These are phyloP conservation scores for Xylaria sp. DNA, from an alignment of 2,329 filamentous ascomycete genomes.

Conservation along the genomic window DNA sequence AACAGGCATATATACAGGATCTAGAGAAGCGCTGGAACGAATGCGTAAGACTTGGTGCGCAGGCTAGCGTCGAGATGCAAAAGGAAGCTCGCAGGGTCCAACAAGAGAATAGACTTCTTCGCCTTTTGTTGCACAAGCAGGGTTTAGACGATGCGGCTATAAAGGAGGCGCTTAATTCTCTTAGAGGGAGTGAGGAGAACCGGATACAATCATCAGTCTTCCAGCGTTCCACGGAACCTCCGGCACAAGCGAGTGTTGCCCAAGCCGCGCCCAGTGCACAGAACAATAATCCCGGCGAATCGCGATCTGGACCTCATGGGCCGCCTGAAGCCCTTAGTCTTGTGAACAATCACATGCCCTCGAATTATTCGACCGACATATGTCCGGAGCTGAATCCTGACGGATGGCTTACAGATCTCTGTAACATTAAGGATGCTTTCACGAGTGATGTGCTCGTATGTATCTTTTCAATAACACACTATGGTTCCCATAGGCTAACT, in stretches of 20 bases:
- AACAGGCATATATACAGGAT: slow-evolving; percentile 29
- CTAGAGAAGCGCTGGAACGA: slow-evolving; percentile 26
- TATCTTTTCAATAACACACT: not conserved
- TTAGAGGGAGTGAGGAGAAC: not conserved
- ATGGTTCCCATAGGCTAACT: not conserved
- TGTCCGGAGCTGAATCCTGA: not conserved
- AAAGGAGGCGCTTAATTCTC: not conserved
- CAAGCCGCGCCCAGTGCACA: not conserved
- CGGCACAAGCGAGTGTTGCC: not conserved
- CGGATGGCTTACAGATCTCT: slow-evolving; percentile 23
- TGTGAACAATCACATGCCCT: not conserved
- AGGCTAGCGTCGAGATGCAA: slow-evolving; percentile 31
- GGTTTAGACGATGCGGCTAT: slow-evolving; percentile 23
- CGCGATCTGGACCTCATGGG: not conserved
- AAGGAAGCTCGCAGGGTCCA: slow-evolving; percentile 24
- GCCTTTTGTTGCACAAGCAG: slow-evolving; percentile 16
- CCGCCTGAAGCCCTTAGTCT: not conserved
- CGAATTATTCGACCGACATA: not conserved
- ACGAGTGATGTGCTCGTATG: slow-evolving; percentile 2
- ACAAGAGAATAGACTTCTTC: slow-evolving; percentile 26
- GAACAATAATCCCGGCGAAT: not conserved
- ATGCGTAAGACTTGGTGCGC: slow-evolving; percentile 23
- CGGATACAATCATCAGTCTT: not conserved
- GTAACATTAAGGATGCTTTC: slow-evolving; percentile 21
- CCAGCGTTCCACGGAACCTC: not conserved